Base-by-base conservation (phyloP, 2,329 filamentous ascomycete species). In the Phoma sp. region DNA sequence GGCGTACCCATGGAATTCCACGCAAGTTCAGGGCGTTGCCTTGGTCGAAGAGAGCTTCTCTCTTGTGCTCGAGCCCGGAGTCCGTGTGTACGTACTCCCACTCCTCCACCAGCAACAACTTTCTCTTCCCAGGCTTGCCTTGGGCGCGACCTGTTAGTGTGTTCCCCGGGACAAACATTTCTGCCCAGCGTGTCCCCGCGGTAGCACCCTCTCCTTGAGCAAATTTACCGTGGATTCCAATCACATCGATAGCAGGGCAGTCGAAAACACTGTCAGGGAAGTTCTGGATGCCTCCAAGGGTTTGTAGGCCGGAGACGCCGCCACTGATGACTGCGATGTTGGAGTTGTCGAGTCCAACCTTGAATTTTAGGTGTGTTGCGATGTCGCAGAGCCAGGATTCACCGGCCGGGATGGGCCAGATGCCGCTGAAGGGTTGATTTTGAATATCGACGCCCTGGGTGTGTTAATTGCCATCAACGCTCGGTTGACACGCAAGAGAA, bases 331-430 rank as follows among this genome's bases (percentile, higher is more conserved):
- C 69, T 12, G 69, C 70, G 20, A 74, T 74, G 48, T 66, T 60
- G 20, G 64, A 57, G 1, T 51, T 48, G 5, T 70, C 67, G 7
- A 74, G 64, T 0, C 61, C 62, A 20, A 72, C 17, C 4, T 37
- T 60, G 14, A 68, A 67, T 45, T 73, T 72, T 1, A 74, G 57
- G 43, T 73, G 60, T 0, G 63, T 66, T 3, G 72, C 70, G 4
- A 74, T 67, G 17, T 73, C 70, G 32, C 72, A 74, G 7, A 74
- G 63, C 72, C 72, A 74, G 25, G 62, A 46, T 48, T 74, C 71
- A 7, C 71, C 71, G 0, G 70, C 58, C 0, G 70, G 67, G 17
- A 74, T 74, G 14, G 72, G 72, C 42, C 58, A 72, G 21, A 74
- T 69, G 9, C 61, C 66, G n/a, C 62, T 64, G 64, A 72, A 74